Base-by-base conservation (phyloP, 768 basidiomycete species). In the Multifurca ochricompacta region DNA sequence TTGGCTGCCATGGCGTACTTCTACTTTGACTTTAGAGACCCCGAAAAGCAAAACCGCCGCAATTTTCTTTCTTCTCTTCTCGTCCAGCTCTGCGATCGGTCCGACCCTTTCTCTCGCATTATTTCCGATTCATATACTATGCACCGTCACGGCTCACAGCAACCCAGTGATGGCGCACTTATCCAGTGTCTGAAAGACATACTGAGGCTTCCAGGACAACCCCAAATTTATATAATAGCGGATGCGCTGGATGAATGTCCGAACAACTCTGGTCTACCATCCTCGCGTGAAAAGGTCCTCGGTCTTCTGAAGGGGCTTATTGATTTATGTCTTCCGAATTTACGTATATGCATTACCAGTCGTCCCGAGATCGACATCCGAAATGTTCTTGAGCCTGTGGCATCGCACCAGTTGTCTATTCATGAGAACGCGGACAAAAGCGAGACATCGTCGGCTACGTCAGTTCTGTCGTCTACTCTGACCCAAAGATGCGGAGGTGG, bases 181-280 rank as follows among this genome's bases (percentile, higher is more conserved):
- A 27, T 48, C 9, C 47, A 48, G 36, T 36, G 34, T 27, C 25
- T 48, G 47, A 34, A 25, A 36, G 34, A 48, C 11, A 36, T 48
- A 6, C 47, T 48, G 9, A 23, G 16, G 13, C 21, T 27, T 18
- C 35, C 46, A 14, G 46, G 46, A 23, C 46, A 47, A 36, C 31
- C 18, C 11, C 10, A 13, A 10, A 14, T 21, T 34, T 47, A 47
- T 13, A 35, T 47, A 21, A 47, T 47, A 21, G 32, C 14, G 11
- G 46, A 47, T 25, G 46, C 46, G 9, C 11, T 47, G 46, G 46
- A 47, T 21, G 46, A 47, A 9, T 47, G 46, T 23, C 46, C 47
- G 25, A 36, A 48, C n/a, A 25, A 35, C 11, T 11, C 16, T 18
- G 44, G 44, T 7, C 4, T 34, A 14, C 47, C 35, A 27, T 36